Evolutionary conservation across 2,329 filamentous ascomycete genomes (phyloP).

Genomic region (Coniochaeta sp.): DNA sequence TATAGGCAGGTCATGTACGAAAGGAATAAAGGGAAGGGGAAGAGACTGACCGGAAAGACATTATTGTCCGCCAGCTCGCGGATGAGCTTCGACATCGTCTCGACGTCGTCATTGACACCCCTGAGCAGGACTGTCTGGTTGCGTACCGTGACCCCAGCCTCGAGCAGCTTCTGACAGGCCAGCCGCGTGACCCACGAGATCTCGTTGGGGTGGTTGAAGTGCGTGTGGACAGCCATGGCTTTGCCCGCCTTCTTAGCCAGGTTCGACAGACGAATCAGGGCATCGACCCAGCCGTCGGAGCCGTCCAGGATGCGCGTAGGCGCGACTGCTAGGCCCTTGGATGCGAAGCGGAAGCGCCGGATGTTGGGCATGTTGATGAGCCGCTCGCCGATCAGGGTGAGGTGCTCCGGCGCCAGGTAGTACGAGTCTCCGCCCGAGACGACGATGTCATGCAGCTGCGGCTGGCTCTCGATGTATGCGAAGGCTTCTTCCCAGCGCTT

Average conservation of each 20-base stretch:
- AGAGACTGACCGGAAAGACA: slow-evolving; percentile 41
- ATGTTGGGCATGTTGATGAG: slow-evolving; percentile 51
- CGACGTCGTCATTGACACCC: slow-evolving; percentile 48
- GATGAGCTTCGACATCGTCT: slow-evolving; percentile 46
- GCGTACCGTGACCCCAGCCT: slow-evolving; percentile 44
- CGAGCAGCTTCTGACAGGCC: slow-evolving; percentile 42
- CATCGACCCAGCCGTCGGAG: slow-evolving; percentile 43
- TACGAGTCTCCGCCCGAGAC: slow-evolving; percentile 57
- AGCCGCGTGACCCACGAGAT: slow-evolving; percentile 51
- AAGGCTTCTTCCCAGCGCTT: slow-evolving; percentile 49
- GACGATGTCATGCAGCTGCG: slow-evolving; percentile 48
- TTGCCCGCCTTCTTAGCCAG: slow-evolving; percentile 46
- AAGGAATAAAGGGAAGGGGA: background rate
- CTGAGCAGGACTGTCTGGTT: slow-evolving; percentile 54
- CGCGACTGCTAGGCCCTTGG: slow-evolving; percentile 53
- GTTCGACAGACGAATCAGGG: slow-evolving; percentile 42
- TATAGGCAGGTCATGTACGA: background rate
- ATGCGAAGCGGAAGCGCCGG: slow-evolving; percentile 51
- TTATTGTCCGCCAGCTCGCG: slow-evolving; percentile 45
- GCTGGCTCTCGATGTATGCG: slow-evolving; percentile 43
- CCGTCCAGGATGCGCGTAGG: slow-evolving; percentile 45
- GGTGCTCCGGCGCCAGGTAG: slow-evolving; percentile 43
- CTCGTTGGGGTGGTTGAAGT: slow-evolving; percentile 57
- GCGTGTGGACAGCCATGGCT: slow-evolving; percentile 54
- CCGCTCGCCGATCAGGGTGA: slow-evolving; percentile 44